Evolutionary conservation across 1,284 basidiomycete species (phyloP).

Genomic region (Caloboletus inedulis): DNA sequence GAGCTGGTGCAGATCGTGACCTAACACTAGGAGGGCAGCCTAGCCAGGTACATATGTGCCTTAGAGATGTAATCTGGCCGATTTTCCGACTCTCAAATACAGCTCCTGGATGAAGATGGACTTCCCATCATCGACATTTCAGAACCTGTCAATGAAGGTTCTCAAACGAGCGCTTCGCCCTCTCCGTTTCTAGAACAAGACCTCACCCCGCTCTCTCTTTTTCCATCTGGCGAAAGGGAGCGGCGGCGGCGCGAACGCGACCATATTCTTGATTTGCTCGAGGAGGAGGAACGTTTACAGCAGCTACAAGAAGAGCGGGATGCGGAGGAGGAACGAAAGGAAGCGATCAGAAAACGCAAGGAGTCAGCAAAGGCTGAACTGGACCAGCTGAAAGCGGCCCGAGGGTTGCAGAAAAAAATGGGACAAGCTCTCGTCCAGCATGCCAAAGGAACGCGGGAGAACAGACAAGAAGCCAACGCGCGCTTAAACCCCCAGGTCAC

Average conservation of each 20-base stretch:
- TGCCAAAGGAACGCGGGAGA: conserved; percentile 41
- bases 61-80: conserved; percentile 14
- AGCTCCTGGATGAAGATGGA: conserved; percentile 74
- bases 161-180: conserved; percentile 23
- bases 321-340: conserved; percentile 42
- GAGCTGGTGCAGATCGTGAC: conserved; percentile 39
- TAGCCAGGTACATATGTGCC: conserved; percentile 53
- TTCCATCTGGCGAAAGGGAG: conserved; percentile 48
- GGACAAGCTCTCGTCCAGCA: conserved; percentile 60
- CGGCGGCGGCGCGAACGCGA: conserved; percentile 54
- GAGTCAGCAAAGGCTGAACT: conserved; percentile 51
- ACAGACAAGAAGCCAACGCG: conserved; percentile 37
- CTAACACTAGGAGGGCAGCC: conserved; percentile 45
- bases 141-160: conserved; percentile 46
- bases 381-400: conserved; percentile 49
- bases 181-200: conserved; percentile 35
- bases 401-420: conserved; percentile 73
- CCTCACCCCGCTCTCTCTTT: conserved; percentile 45
- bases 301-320: conserved; percentile 40
- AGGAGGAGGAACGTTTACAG: conserved; percentile 61
- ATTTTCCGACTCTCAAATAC: conserved; percentile 20
- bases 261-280: conserved; percentile 62
- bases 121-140: conserved; percentile 74
- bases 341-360: conserved; percentile 48
- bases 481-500: conserved; percentile 9